Evolutionary conservation across 345 rosid genomes (phyloP), one percentile per base, ranked within the genome.

Genomic region (Arabis alpina): DNA sequence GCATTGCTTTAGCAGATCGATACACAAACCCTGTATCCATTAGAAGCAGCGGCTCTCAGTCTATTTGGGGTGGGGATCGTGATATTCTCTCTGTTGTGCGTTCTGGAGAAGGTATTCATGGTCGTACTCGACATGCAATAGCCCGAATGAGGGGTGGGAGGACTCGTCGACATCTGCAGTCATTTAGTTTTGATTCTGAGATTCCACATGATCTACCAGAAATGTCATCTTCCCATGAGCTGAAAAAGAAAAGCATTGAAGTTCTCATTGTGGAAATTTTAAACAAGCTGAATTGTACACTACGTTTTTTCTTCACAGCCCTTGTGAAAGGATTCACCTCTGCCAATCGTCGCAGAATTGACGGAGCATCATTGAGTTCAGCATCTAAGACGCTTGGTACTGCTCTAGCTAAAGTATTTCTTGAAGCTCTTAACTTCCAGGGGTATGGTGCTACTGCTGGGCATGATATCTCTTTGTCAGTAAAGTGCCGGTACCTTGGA

Each of bases 401-500:
- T 76, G 93, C 87, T 37, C 64, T 93, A 76, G 96, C 96, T 48
- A 89, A 87, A 84, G 66, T 84, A 61, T 93, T 86, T 82, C 80
- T 83, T 8, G 97, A 93, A 76, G 94, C 97, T 54, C 88, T 93
- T 56, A 80, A 79, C 77, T 93, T 93, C 82, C 70, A 86, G 32
- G 98, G 96, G 27, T 76, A 88, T 80, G 79, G 86, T 72, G 71
- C 86, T 48, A 60, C 85, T 73, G 71, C 72, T 64, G 96, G 92
- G 61, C 82, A 81, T 77, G 89, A 80, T 68, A 76, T 63, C 47
- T 69, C 85, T 45, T 81, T 82, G 37, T 87, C 97, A 8, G 94
- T 93, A 27, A 93, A 93, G 82, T 89, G 98, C 61, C 85, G 94
- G 25, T 91, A 93, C 82, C 91, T 91, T 53, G 98, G 98, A 62